Base-by-base conservation (phyloP, 805 yeast genomes). In the Ogataea neopini region DNA sequence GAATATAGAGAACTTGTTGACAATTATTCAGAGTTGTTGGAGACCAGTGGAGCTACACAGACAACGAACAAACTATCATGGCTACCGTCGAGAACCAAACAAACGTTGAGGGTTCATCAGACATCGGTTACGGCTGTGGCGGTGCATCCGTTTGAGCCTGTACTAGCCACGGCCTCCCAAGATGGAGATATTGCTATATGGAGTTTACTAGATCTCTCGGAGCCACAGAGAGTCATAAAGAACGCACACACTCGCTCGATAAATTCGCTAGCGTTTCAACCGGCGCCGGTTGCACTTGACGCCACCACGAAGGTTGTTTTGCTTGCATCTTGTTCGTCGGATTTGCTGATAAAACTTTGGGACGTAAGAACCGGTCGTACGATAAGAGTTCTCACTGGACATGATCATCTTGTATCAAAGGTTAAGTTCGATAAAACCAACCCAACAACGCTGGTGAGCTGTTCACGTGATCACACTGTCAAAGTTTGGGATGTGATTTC, bases 381-480 rank as follows among this genome's bases (percentile, higher is more conserved):
- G 38, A 61, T 80, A 1, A 73, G 88, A 30, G 81, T 89, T 0
- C 66, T 91, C 18, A 68, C 82, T 0, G 97, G 97, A 10, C 98
- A 91, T 67, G 95, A 89, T 50, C 96, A 91, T 62, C 80, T 94
- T 1, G 81, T 91, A 0, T 86, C 96, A 0, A 69, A 79, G 0
- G 70, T 88, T 6, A 68, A 70, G 11, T 83, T 86, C 60, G 74
- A 80, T 15, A 65, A 60, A 3, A 59, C 70, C 4, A 68, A 75
- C 28, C 77, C 81, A 2, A 67, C 69, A 22, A 71, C 71, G 13
- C 60, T 84, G 14, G 77, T 83, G 45, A 78, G 85, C 10, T 80
- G 81, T 25, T 83, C 89, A 1, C 69, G 91, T 48, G 92, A 86
- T 58, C 72, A 70, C 6, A 61, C 83, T 1, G 74, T 84, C 6